Evolutionary conservation across 257 asterid genomes (phyloP).

Genomic region (Nicotiana knightiana): DNA sequence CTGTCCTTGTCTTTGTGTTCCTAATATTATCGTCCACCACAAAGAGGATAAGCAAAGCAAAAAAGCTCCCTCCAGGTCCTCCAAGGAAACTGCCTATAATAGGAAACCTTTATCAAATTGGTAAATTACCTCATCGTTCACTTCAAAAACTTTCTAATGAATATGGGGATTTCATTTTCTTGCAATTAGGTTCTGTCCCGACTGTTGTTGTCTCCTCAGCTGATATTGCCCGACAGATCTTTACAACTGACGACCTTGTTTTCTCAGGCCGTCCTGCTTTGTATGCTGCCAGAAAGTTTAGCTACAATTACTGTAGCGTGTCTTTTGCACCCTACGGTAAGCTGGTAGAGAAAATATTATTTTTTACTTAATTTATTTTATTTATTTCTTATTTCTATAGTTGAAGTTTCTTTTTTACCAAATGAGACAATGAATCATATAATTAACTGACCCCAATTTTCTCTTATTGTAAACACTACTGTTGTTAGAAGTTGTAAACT

Average conservation of each 20-base stretch:
- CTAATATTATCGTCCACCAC: not conserved
- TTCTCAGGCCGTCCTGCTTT: constrained; percentile 10
- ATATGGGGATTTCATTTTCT: constrained; percentile 7
- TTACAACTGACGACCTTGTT: constrained; percentile 3
- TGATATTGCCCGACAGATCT: constrained; percentile 6
- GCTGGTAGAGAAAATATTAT: not conserved
- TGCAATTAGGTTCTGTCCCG: constrained; percentile 11
- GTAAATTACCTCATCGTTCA: constrained; percentile 3
- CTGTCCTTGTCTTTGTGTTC: not conserved
- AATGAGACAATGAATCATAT: too few relatives aligned
- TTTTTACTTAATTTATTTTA: too few relatives aligned
- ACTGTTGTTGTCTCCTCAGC: constrained; percentile 5
- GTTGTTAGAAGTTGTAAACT: too few relatives aligned
- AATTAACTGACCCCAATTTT: too few relatives aligned
- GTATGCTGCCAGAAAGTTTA: constrained; percentile 4
- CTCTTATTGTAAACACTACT: too few relatives aligned
- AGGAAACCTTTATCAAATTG: constrained; percentile 9
- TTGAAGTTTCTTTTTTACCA: too few relatives aligned
- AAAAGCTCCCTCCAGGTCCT: not conserved
- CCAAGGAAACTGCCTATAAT: not conserved
- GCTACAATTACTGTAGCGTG: not conserved
- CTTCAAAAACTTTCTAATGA: constrained; percentile 5
- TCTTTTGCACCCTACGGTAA: constrained; percentile 8
- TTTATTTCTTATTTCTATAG: too few relatives aligned
- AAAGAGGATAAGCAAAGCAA: not conserved